Base-by-base conservation (phyloP, 305 asterid genomes). In the Fraxinus velutina region DNA sequence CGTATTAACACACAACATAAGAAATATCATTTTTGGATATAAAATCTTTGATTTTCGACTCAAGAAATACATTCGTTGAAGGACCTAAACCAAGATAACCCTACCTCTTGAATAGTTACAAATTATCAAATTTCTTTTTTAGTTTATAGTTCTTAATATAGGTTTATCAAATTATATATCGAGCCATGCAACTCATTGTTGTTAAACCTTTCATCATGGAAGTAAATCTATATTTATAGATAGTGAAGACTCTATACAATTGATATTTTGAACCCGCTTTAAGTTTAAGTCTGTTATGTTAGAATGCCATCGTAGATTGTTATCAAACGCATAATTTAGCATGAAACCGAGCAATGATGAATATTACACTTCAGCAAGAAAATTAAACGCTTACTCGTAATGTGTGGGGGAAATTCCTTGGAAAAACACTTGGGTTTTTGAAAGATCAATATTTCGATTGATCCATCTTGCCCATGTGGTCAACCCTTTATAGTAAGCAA, bases 381-480 rank as follows among this genome's bases (percentile, higher is more conserved):
- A 55, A 55, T 1, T 55, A 55, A 55, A 55, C 17, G 64, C 79
- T 77, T 84, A 77, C 84, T 33, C n/a, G 39, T 76, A 74, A 52
- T 85, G 87, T 74, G 77, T 76, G 0, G 88, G 88, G 21, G 88
- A 82, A 39, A 82, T 85, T 24, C 84, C 86, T 57, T 85, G 86
- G 27, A 85, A 85, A 9, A 85, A 85, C 9, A 85, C 77, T 60
- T 42, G 21, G 39, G 88, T 85, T 73, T 66, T 82, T 8, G 62
- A 34, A 33, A 74, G 79, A 3, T 85, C 86, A 17, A 82, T 2
- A 29, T 75, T 82, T 39, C 70, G 24, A 75, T 82, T 44, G 5
- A 85, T 81, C 88, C 88, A 85, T 52, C 62, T 71, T n/a, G 82
- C 81, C 86, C 88, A 85, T 3, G 86, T 85, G 4, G 44, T 82